Evolutionary conservation across 192 early-diverging fungal species (phyloP), one percentile per base, ranked within the genome.

Genomic region (Martensiomyces pterosporus): DNA sequence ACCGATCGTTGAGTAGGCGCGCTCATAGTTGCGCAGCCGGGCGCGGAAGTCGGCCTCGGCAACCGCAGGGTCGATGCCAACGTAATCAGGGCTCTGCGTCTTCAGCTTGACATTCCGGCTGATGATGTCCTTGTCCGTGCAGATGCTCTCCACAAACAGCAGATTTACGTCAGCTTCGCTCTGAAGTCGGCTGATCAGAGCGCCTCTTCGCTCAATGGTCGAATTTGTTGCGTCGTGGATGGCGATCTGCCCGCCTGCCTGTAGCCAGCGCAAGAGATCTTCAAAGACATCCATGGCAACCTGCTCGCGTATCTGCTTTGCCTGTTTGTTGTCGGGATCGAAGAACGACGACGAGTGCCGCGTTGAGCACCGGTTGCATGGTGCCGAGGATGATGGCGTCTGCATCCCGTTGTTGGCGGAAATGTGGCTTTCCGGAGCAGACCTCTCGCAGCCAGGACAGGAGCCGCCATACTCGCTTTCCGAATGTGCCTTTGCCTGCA

Each of bases 161-260:
- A 88, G 64, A 56, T 81, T 85, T 47, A 85, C 77, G 35, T 84
- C 75, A 17, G 79, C 67, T 51, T 87, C 80, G 21, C 56, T 57
- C 32, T 72, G 50, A 13, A 87, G 55, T 17, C 86, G 79, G 10
- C 81, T 72, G 43, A 86, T 53, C 12, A 91, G 57, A 46, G 81
- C 39, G 37, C 75, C 63, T 57, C 94, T 81, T 56, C 96, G 79
- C 46, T 80, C 80, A 13, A 85, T 62, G 0, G 90, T 96, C 34
- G 94, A 94, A 63, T 98, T 98, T 13, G 96, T 98, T 1, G 96
- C 96, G 64, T 98, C 96, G 56, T 90, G 86, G 46, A 90, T 85
- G 43, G 88, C 94, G 21, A 96, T 88, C 44, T 92, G 88, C 9
- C 89, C 90, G 47, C 87, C 90, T 9, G 72, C 64, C 43, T 89